Percentiles rank a stretch among this genome's conserved stretches.
These are phyloP conservation scores for Psidium guajava DNA, from an alignment of 345 rosid genomes.

Conservation along the genomic window DNA sequence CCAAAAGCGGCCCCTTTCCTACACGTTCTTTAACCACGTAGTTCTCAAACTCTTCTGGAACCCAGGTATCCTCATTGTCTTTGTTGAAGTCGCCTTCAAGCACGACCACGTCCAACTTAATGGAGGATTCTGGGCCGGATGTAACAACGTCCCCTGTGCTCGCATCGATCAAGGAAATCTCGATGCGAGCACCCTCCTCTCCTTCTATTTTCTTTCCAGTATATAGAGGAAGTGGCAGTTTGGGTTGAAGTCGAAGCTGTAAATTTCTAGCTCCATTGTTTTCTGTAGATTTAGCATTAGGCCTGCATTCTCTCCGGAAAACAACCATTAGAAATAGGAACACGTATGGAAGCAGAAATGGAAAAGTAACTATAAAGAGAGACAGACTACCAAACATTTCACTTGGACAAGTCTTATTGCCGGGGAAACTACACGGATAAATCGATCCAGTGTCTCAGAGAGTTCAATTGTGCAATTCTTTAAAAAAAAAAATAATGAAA, in stretches of 20 bases:
- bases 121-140: slow-evolving; percentile 21
- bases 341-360: neutral
- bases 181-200: slow-evolving; percentile 14
- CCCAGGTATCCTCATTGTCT: slow-evolving; percentile 20
- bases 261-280: slow-evolving; percentile 14
- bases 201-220: slow-evolving; percentile 26
- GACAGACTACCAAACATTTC: neutral
- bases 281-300: slow-evolving; percentile 1
- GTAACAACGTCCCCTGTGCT: slow-evolving; percentile 13
- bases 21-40: slow-evolving; percentile 22
- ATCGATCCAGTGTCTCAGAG: neutral
- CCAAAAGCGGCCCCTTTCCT: slow-evolving; percentile 25
- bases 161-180: slow-evolving; percentile 18
- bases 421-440: neutral
- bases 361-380: neutral
- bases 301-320: neutral
- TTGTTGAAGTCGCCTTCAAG: slow-evolving; percentile 30
- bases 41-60: slow-evolving; percentile 19
- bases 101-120: slow-evolving; percentile 21
- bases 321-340: neutral
- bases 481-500: neutral
- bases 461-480: neutral
- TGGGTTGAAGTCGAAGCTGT: slow-evolving; percentile 20
- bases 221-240: slow-evolving; percentile 16
- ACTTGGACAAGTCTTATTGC: neutral